Conservation (phyloP, 768 basidiomycete genomes). For the Kwoniella sp. region DNA sequence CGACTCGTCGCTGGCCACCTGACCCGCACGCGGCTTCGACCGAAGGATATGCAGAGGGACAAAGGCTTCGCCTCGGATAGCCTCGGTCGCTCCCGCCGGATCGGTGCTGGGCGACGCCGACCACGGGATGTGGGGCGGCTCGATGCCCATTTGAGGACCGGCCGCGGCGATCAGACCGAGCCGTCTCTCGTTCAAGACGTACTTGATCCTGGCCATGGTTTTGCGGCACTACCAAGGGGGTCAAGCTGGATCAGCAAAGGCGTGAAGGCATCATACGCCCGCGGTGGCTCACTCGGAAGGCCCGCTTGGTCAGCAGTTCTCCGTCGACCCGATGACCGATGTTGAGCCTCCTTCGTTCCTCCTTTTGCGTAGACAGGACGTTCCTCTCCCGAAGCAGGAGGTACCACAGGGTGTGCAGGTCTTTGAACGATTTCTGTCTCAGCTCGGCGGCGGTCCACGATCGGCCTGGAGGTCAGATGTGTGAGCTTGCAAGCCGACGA, state of each 20-base stretch:
- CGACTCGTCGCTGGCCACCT: constrained; percentile 2
- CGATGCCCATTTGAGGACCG: constrained; percentile 18
- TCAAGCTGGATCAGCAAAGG: neutral
- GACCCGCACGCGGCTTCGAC: neutral
- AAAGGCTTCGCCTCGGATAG: constrained; percentile 9
- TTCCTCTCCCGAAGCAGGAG: constrained; percentile 82
- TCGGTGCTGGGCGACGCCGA: constrained; percentile 11
- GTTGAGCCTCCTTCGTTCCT: constrained; percentile 65
- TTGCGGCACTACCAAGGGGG: constrained; percentile 65
- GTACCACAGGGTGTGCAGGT: constrained; percentile 94
- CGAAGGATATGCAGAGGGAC: constrained; percentile 5
- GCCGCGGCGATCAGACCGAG: constrained; percentile 72
- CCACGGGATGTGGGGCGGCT: constrained; percentile 7
- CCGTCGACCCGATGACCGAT: constrained; percentile 40
- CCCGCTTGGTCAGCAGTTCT: constrained; percentile 36
- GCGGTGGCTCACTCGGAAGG: constrained; percentile 46
- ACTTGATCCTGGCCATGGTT: constrained; percentile 95
- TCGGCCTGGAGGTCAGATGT: constrained; percentile 59
- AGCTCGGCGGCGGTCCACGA: constrained; percentile 83
- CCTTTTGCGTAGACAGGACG: constrained; percentile 77
- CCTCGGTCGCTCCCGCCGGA: constrained; percentile 11
- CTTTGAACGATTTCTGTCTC: constrained; percentile 82
- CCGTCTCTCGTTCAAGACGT: constrained; percentile 82
- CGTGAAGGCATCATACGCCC: too few species aligned
- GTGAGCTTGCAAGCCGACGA: neutral